Conservation (phyloP, 2,329 filamentous ascomycete genomes). For the Teratosphaeria pseudoeucalypti region DNA sequence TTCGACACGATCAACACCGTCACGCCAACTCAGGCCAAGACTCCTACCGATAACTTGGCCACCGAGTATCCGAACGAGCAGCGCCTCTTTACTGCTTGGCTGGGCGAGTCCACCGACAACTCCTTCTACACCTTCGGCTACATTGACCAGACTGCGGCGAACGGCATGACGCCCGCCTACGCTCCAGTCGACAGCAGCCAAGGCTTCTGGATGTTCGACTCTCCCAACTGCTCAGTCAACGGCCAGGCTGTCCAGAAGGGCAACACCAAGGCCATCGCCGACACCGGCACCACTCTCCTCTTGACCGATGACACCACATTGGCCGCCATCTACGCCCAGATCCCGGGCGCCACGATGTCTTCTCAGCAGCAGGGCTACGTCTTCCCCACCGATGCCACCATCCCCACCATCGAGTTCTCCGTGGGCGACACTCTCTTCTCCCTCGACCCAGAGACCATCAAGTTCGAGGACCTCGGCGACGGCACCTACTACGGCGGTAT, state of each 20-base stretch:
- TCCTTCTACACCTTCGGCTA: constrained; percentile 64
- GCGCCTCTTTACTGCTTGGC: constrained; percentile 54
- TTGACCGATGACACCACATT: constrained; percentile 53
- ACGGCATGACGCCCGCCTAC: constrained; percentile 35
- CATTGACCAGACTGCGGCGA: constrained; percentile 54
- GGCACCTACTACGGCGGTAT: constrained; percentile 54
- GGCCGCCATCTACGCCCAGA: constrained; percentile 52
- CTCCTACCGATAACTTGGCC: constrained; percentile 62
- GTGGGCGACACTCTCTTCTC: constrained; percentile 51
- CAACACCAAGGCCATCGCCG: constrained; percentile 46
- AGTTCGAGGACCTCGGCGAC: constrained; percentile 46
- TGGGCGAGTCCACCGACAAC: constrained; percentile 39
- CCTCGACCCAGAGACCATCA: constrained; percentile 53
- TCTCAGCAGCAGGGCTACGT: constrained; percentile 50
- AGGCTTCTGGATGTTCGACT: constrained; percentile 60
- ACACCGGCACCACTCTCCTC: constrained; percentile 61
- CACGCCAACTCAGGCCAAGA: constrained; percentile 43
- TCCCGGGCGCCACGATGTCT: constrained; percentile 46
- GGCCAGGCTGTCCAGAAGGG: constrained; percentile 48
- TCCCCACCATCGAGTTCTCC: constrained; percentile 51
- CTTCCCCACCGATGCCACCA: constrained; percentile 46
- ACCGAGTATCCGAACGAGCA: constrained; percentile 40
- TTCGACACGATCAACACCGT: constrained; percentile 37
- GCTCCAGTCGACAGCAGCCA: constrained; percentile 51
- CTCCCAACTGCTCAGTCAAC: constrained; percentile 47